These are phyloP conservation scores for Backusella sp. DNA, from an alignment of 192 early-diverging fungal genomes.

Conservation along the genomic window DNA sequence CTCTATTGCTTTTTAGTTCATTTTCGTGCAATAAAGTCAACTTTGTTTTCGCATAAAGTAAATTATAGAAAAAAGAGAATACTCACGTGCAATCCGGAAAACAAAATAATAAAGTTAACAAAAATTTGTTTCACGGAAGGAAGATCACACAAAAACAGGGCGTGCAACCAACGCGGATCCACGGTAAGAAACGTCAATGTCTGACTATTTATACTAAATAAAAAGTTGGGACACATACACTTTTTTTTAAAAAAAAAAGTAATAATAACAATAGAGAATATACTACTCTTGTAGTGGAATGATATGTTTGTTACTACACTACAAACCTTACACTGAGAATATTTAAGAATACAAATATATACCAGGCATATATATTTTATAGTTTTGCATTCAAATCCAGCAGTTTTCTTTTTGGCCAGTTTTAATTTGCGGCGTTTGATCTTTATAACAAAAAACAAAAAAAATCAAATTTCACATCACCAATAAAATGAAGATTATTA, in stretches of 20 bases:
- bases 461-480: neutral
- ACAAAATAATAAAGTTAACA: neutral
- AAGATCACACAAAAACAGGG: neutral
- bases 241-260: neutral
- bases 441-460: neutral
- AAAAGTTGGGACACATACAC: neutral
- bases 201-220: neutral
- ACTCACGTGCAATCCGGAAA: neutral
- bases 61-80: too few relatives aligned
- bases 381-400: neutral
- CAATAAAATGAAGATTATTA: neutral
- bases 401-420: neutral
- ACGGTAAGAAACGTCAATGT: neutral
- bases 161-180: neutral
- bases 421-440: neutral
- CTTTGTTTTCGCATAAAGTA: too few relatives aligned
- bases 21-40: too few relatives aligned
- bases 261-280: neutral
- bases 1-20: too few relatives aligned
- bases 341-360: too few relatives aligned
- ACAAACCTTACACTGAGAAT: too few relatives aligned
- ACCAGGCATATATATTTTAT: neutral
- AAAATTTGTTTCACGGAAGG: neutral
- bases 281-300: neutral
- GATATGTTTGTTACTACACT: too few relatives aligned